Evolutionary conservation across 495 filamentous ascomycete genomes (phyloP).

Genomic region (Cairneyella variabilis): DNA sequence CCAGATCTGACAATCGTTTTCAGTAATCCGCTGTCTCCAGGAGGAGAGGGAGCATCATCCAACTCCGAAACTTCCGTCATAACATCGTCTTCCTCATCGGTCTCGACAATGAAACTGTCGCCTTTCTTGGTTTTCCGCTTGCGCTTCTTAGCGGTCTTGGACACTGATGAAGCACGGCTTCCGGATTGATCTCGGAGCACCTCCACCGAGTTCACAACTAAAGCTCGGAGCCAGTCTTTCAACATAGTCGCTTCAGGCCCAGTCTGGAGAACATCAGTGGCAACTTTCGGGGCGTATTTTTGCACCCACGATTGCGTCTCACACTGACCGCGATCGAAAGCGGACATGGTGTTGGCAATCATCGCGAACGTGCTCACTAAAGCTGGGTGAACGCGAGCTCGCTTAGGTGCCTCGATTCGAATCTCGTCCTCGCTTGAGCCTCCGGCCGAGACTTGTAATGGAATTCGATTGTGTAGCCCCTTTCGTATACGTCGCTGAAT

Average conservation of each 20-base stretch:
- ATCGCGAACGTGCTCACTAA: conserved; percentile 56
- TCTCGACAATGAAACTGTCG: conserved; percentile 82
- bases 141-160: conserved; percentile 40
- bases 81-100: conserved; percentile 74
- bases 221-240: conserved; percentile 76
- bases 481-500: conserved; percentile 38
- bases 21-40: conserved; percentile 32
- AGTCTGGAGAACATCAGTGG: conserved; percentile 71
- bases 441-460: no score
- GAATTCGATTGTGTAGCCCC: conserved; percentile 15
- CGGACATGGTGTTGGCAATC: conserved; percentile 58
- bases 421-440: conserved; percentile 20
- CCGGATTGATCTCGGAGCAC: conserved; percentile 32
- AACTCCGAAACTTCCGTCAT: conserved; percentile 69
- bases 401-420: background rate
- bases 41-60: conserved; percentile 51
- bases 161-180: conserved; percentile 20
- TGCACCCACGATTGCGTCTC: conserved; percentile 73
- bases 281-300: conserved; percentile 76
- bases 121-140: conserved; percentile 72
- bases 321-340: conserved; percentile 76
- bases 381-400: conserved; percentile 45
- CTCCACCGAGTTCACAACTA: conserved; percentile 72
- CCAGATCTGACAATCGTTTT: conserved; percentile 61
- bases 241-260: conserved; percentile 69